Evolutionary conservation across 352 stramenopile genomes (phyloP).

Genomic region (Phytophthora sojae): DNA sequence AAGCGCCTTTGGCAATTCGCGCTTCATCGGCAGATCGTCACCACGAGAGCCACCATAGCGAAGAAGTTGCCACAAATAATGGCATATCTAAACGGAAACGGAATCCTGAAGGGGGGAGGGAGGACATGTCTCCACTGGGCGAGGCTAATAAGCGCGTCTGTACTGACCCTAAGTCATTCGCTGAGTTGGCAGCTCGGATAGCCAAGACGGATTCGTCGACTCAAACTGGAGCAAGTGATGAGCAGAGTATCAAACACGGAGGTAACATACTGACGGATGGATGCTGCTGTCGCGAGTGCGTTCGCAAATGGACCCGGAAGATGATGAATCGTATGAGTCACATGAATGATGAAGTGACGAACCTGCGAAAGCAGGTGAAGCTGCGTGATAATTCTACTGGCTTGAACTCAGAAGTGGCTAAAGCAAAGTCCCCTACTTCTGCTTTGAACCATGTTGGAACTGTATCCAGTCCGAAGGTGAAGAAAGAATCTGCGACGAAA

Average conservation of each 20-base stretch:
- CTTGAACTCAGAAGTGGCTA: background rate
- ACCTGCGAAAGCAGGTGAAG: constrained; percentile 1
- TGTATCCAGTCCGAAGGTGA: constrained; percentile 5
- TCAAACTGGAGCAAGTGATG: background rate
- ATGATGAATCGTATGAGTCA: constrained; percentile 15
- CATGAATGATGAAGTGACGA: constrained; percentile 17
- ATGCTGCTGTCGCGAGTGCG: constrained; percentile 21
- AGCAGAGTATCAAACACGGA: constrained; percentile 5
- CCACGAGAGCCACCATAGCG: background rate
- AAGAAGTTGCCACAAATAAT: background rate
- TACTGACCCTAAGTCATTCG: constrained; percentile 4
- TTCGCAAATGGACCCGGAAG: constrained; percentile 18
- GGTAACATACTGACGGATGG: constrained; percentile 21
- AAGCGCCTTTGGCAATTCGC: background rate
- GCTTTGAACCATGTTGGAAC: background rate
- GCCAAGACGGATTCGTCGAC: background rate
- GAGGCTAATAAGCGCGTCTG: constrained; percentile 12
- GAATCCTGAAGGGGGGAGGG: background rate
- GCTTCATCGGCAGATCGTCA: background rate
- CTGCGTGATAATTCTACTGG: background rate
- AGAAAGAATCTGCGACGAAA: constrained; percentile 1
- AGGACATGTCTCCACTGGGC: constrained; percentile 6
- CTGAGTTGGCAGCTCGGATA: background rate
- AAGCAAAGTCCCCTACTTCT: background rate
- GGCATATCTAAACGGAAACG: constrained; percentile 10